phyloP scores from a whole-genome alignment of 768 basidiomycete genomes.

The Cystofilobasidium ferigula region DNA sequence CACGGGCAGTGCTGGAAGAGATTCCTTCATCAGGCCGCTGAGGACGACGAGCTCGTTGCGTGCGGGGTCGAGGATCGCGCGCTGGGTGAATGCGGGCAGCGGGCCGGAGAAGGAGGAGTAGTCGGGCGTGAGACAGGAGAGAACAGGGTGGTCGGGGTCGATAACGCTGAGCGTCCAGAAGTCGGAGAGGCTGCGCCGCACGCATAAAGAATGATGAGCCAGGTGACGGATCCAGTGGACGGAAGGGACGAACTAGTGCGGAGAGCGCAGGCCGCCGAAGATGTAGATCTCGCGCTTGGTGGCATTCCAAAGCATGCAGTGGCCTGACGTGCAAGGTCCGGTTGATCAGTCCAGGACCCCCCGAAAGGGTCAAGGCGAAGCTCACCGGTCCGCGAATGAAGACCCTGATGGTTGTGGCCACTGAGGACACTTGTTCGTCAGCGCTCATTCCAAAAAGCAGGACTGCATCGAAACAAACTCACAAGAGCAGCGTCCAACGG shows the following conservation, averaged over 20 bases:
- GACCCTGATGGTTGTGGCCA: not conserved
- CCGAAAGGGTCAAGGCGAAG: not conserved
- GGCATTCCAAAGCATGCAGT: slow-evolving; percentile 21
- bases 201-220: too few species aligned
- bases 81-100: slow-evolving; percentile 16
- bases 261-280: slow-evolving; percentile 12
- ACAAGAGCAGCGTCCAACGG: slow-evolving; percentile 11
- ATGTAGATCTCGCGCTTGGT: slow-evolving; percentile 8
- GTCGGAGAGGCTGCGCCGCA: slow-evolving; percentile 19
- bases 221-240: not conserved
- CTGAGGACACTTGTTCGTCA: not conserved
- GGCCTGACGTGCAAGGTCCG: not conserved
- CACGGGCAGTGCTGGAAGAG: not conserved
- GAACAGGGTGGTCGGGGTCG: not conserved
- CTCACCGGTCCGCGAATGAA: slow-evolving; percentile 12
- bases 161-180: slow-evolving; percentile 5
- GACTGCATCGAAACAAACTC: not conserved
- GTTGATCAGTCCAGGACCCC: not conserved
- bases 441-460: not conserved
- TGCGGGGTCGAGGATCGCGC: slow-evolving; percentile 3
- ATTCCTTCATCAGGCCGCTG: slow-evolving; percentile 10
- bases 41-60: slow-evolving; percentile 13
- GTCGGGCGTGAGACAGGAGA: slow-evolving; percentile 2
- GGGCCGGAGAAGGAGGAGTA: slow-evolving; percentile 10
- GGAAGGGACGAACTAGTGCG: not conserved